Percentiles rank a stretch among this genome's conserved stretches.
Evolutionary conservation across 2,329 filamentous ascomycete genomes (phyloP).

Genomic region (Myriosclerotinia curreyana): DNA sequence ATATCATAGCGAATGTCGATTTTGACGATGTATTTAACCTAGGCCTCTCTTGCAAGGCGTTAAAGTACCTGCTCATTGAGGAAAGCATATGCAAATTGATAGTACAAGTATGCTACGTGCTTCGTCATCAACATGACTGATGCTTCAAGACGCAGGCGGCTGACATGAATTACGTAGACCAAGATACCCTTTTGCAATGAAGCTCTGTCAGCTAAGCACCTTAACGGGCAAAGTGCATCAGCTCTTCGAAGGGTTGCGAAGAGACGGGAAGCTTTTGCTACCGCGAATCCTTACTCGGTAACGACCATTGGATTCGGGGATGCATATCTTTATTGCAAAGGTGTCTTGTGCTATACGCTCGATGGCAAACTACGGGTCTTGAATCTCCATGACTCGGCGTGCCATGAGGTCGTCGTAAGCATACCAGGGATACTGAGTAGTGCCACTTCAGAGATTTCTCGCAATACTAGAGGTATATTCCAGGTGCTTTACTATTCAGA

Average conservation of each 20-base stretch:
- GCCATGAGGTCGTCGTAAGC: conserved; percentile 55
- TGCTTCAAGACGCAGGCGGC: neutral
- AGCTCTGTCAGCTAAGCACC: conserved; percentile 27
- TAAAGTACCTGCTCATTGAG: conserved; percentile 33
- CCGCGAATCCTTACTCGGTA: conserved; percentile 59
- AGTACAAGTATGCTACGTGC: conserved; percentile 31
- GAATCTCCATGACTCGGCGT: conserved; percentile 51
- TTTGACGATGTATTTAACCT: conserved; percentile 39
- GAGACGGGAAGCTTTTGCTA: conserved; percentile 56
- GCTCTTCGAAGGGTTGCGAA: conserved; percentile 61
- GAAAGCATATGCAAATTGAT: conserved; percentile 37
- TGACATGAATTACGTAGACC: conserved; percentile 25
- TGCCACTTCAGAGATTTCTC: conserved; percentile 41
- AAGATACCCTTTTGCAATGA: conserved; percentile 37
- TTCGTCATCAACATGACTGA: conserved; percentile 3
- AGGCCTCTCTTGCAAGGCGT: conserved; percentile 31
- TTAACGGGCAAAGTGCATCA: conserved; percentile 44
- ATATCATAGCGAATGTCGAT: conserved; percentile 33
- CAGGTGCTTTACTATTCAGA: conserved; percentile 56
- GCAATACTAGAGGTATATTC: conserved; percentile 46
- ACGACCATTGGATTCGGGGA: conserved; percentile 58
- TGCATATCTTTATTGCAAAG: conserved; percentile 60
- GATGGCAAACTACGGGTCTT: conserved; percentile 55
- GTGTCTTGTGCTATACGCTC: conserved; percentile 62
- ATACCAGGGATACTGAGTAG: conserved; percentile 45